Evolutionary conservation across 1,284 basidiomycete genomes (phyloP).

Genomic region (Ceratobasidium sp.): DNA sequence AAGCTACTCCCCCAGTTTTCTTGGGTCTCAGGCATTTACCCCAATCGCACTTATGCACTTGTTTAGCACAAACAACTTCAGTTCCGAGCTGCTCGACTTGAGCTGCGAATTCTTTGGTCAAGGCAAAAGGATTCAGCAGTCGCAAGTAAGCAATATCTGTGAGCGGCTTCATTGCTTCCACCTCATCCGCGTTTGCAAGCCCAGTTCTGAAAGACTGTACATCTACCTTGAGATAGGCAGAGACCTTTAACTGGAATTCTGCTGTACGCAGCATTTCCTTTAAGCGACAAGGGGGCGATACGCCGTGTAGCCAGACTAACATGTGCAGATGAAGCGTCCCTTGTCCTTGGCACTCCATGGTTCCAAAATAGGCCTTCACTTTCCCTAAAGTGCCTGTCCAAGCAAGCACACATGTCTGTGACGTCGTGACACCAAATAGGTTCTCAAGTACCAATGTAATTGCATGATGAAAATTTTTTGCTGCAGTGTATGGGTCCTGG

Average conservation of each 20-base stretch:
- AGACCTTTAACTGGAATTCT: conserved; percentile 24
- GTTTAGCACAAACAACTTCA: conserved; percentile 4
- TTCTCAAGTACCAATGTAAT: conserved; percentile 57
- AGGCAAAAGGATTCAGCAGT: background rate
- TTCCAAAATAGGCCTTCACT: conserved; percentile 55
- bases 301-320: conserved; percentile 52
- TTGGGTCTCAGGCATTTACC: conserved; percentile 52
- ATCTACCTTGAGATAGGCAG: conserved; percentile 1
- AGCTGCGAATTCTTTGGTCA: background rate
- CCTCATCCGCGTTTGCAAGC: conserved; percentile 40
- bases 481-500: conserved; percentile 59
- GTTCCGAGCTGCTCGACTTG: background rate
- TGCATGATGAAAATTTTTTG: conserved; percentile 61
- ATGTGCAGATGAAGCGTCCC: conserved; percentile 56
- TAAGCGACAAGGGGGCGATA: conserved; percentile 30
- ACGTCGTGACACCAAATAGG: conserved; percentile 57
- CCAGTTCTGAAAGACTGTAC: background rate
- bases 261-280: background rate
- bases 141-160: conserved; percentile 46
- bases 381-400: conserved; percentile 52
- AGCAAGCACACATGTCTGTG: conserved; percentile 52
- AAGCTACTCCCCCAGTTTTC: conserved; percentile 52
- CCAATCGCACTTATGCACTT: conserved; percentile 52
- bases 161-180: background rate
- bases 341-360: conserved; percentile 56